Base-by-base conservation (phyloP, 2,329 filamentous ascomycete species). In the Rugonectria rugulosa region DNA sequence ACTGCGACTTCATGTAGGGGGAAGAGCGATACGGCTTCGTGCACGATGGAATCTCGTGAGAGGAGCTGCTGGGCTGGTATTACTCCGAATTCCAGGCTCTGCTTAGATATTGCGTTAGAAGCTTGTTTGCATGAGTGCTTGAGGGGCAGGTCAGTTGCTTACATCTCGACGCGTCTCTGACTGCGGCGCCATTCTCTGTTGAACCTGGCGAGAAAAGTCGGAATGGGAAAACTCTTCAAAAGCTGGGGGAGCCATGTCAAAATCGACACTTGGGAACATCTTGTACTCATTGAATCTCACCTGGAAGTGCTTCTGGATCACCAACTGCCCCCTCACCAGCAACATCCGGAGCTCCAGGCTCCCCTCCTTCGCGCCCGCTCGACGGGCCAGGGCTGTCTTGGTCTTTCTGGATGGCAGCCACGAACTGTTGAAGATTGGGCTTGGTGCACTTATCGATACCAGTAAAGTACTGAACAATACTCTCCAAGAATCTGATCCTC, bases 401-500 rank as follows among this genome's bases (percentile, higher is more conserved):
- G 24, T 44, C 45, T 1, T 27, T 29, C 4, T 27, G 42, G 10
- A 48, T 17, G 2, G 44, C 32, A 2, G 17, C 19, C 11, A 64
- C 40, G 6, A 53, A 27, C 9, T 23, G 26, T 7, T 64, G 32
- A 2, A 65, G 36, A 12, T 44, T 52, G 6, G 34, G 20, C n/a
- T 31, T 55, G 27, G 26, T 55, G 19, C 53, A 63, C 6, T 55
- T 41, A 10, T 61, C 37, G 6, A 65, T 38, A 9, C 64, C 59
- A 2, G 64, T 61, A 15, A 57, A 64, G 20, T 59, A 37, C n/a
- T 41, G 53, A 3, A 58, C 58, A 17, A 66, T 61, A 6, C 40
- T 40, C 31, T 67, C 64, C 5, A 65, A 48, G 4, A 50, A 38
- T 6, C 55, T 42, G 14, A 67, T 62, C 19, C 64, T 60, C 20